Base-by-base conservation (phyloP, 805 yeast species). In the Yarrowia sp. region DNA sequence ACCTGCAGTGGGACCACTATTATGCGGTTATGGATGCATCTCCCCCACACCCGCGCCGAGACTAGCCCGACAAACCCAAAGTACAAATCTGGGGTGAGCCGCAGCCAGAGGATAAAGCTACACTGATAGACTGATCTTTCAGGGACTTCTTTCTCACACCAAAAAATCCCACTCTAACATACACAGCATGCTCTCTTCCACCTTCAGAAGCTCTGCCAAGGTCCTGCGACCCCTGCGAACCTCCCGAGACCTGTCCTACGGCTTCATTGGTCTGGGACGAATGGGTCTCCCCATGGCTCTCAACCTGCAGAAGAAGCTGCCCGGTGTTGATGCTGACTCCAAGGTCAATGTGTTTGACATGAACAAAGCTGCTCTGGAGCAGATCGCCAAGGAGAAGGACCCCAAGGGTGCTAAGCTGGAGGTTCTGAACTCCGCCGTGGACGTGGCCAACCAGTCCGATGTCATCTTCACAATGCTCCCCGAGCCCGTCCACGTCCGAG, bases 251-350 rank as follows among this genome's bases (percentile, higher is more conserved):
- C 65, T 62, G 22, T 66, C 68, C 41, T 82, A 79, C 68, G 86
- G 85, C 30, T 82, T 82, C 73, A 79, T 82, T 44, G 86, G 86
- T n/a, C 75, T 83, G 32, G 86, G 86, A 32, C 81, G 80, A 65
- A 82, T 82, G 86, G 84, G 86, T 62, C 81, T 78, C 62, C 81
- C 80, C 68, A 82, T 82, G 86, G 85, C 85, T 19, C 72, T 77
- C 65, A 83, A 82, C 68, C 74, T 83, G 32, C 76, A 79, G 69
- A 41, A 61, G 32, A 74, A 75, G 64, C 74, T 78, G 64, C 72
- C 78, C 0, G 63, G 67, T 14, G 85, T 82, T 64, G 70, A 72
- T 35, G 73, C 82, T 61, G 76, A 78, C 41, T 41, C 63, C 17
- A 16, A 12, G 22, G 63, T 58, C 51, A 58, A 58, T 24, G 82